Conservation (phyloP, 2,329 filamentous ascomycete genomes). For the Ophiostoma ulmi region DNA sequence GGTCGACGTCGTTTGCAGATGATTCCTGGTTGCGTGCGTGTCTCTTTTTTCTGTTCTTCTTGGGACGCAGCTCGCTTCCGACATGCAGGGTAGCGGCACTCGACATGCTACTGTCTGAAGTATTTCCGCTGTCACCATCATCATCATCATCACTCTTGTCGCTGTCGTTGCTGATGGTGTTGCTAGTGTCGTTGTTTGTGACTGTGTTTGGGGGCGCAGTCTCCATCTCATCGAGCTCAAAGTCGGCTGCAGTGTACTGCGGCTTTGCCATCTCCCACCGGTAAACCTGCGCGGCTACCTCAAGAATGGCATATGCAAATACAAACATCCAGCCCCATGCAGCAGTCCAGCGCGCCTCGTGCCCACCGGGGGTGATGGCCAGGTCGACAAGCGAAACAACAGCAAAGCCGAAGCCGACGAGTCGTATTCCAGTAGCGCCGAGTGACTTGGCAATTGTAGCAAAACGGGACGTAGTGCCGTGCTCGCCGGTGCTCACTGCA, state of each 20-base stretch:
- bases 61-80: neutral
- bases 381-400: conserved; percentile 10
- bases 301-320: conserved; percentile 14
- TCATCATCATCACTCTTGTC: neutral
- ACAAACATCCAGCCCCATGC: conserved; percentile 21
- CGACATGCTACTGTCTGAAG: neutral
- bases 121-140: neutral
- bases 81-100: neutral
- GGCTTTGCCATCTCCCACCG: conserved; percentile 12
- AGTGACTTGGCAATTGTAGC: neutral
- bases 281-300: neutral
- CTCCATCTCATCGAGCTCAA: conserved; percentile 19
- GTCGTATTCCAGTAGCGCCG: neutral
- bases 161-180: neutral
- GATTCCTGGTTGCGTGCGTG: neutral
- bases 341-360: conserved; percentile 20
- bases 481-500: neutral
- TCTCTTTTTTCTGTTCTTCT: neutral
- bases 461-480: neutral
- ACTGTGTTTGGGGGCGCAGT: neutral
- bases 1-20: neutral
- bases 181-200: neutral
- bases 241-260: conserved; percentile 17
- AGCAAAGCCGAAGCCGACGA: conserved; percentile 6
- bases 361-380: conserved; percentile 13